Base-by-base conservation (phyloP, 1,284 basidiomycete genomes). In the Pseudozyma pruni region DNA sequence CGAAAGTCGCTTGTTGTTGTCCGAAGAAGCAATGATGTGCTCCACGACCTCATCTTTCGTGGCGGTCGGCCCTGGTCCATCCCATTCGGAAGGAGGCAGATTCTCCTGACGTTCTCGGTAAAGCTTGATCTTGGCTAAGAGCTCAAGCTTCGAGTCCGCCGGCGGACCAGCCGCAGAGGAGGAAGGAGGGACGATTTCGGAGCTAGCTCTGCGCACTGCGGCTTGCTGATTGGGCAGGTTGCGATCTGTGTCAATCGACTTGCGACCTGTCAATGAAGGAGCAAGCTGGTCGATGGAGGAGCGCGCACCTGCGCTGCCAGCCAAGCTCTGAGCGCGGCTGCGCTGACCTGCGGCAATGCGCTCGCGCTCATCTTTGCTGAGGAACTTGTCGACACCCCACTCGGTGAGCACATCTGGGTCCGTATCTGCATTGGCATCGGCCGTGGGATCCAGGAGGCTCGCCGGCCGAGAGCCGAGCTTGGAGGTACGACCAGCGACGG, bases 341-440 rank as follows among this genome's bases (percentile, higher is more conserved):
- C 66, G 49, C 29, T 52, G 51, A 8, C 72, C 74, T 20, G 47
- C 47, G 19, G 55, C 53, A 31, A 75, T 61, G 14, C 54, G 52
- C 5, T 75, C 72, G 23, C 58, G 47, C 25, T 69, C 72, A 16
- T 76, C 76, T 32, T 53, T 60, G 47, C 59, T 71, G 33, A 79
- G 66, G 42, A 77, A 79, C 49, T 77, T 79, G 43, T 79, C 76
- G 27, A 79, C 67, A 1, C 75, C 75, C 76, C 76, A 79, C 4
- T 63, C 72, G 39, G 53, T 66, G 29, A 78, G 57, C 0, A 50
- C 74, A 14, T 72, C 63, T 9, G 47, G 67, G n/a, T 60, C 58
- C 11, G 43, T 31, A 9, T 31, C 54, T 14, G 40, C 54, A 3
- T 61, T 56, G 27, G 40, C 44, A 2, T 38, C 45, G 13, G n/a